These are phyloP conservation scores for Leccinum incarnatum DNA, from an alignment of 768 basidiomycete species.

Conservation along the genomic window DNA sequence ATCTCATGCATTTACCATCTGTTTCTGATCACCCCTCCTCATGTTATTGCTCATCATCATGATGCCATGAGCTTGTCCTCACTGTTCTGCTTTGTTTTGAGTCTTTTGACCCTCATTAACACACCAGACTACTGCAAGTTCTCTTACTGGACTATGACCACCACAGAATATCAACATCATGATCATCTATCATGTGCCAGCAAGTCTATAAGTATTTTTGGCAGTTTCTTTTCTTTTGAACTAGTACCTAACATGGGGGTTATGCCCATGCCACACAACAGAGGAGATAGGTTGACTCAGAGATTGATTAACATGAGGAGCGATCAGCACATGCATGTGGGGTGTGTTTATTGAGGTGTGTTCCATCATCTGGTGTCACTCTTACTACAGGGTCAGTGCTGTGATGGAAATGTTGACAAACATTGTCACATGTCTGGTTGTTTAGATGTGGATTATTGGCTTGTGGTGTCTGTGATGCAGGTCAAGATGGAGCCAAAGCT, in stretches of 20 bases:
- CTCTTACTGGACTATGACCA: too few species aligned
- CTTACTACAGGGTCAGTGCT: background rate
- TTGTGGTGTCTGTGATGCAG: constrained; percentile 45
- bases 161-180: constrained; percentile 40
- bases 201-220: constrained; percentile 31
- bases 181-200: constrained; percentile 43
- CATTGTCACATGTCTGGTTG: background rate
- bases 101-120: too few species aligned
- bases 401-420: background rate
- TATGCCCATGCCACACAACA: constrained; percentile 14
- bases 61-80: too few species aligned
- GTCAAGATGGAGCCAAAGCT: constrained; percentile 32
- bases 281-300: constrained; percentile 39
- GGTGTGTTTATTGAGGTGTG: constrained; percentile 42
- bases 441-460: constrained; percentile 43
- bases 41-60: too few species aligned
- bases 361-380: background rate
- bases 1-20: too few species aligned
- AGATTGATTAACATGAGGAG: constrained; percentile 39
- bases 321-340: constrained; percentile 26
- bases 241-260: background rate
- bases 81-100: too few species aligned
- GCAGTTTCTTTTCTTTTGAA: background rate
- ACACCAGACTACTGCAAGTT: too few species aligned
- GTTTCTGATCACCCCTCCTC: too few species aligned